A percentile compares a stretch with the other conserved stretches of the same genome.
These are phyloP conservation scores for Xylaria venustula DNA, from an alignment of 495 filamentous ascomycete species.

Conservation along the genomic window DNA sequence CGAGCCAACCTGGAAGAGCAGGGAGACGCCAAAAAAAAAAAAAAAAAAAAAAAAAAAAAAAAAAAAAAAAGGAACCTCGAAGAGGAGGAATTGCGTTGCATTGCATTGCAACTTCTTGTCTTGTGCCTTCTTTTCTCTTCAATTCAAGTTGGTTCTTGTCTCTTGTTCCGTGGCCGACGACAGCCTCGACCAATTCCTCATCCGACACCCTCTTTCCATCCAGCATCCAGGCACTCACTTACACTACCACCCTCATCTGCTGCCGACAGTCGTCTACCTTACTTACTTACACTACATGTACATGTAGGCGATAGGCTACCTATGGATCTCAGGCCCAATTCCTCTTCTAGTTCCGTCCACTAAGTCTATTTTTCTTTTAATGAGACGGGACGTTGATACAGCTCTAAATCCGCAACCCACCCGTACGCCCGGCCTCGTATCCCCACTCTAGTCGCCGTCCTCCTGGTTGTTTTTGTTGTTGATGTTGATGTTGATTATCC, in stretches of 20 bases:
- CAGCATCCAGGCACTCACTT: too few species aligned
- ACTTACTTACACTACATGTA: background rate
- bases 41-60: background rate
- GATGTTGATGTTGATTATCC: constrained; percentile 1
- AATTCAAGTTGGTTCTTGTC: too few species aligned
- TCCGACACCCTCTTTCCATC: background rate
- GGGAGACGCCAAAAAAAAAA: background rate
- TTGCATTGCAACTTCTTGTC: background rate
- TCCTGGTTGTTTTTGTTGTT: background rate
- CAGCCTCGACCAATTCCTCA: background rate
- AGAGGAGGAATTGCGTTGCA: too few species aligned
- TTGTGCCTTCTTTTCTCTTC: constrained; percentile 2
- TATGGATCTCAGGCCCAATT: background rate
- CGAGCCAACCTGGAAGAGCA: constrained; percentile 8
- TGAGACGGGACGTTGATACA: background rate
- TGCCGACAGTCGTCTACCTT: background rate
- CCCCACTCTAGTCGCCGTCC: constrained; percentile 6
- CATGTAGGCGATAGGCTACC: too few species aligned
- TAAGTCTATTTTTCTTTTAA: background rate
- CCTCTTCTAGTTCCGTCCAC: background rate
- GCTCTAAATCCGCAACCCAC: background rate
- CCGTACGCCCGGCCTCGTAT: background rate
- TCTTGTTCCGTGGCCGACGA: constrained; percentile 1
- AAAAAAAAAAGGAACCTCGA: too few species aligned
- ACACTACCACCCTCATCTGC: background rate